Conservation (phyloP, 371 early-diverging fungal genomes). For the Entomophthora muscae region DNA sequence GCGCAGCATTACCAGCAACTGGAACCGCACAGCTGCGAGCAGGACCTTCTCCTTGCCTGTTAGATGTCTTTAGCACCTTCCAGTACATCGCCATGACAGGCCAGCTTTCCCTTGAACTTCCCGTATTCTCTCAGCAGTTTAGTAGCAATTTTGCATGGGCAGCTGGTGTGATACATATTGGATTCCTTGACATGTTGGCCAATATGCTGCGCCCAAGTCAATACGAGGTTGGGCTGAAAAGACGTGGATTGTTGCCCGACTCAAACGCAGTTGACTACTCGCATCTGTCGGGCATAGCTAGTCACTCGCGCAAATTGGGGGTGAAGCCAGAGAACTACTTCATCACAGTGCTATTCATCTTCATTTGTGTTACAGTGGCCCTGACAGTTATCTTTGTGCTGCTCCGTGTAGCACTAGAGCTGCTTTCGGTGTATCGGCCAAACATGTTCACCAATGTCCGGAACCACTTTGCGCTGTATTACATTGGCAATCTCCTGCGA, state of each 20-base stretch:
- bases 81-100: constrained; percentile 1
- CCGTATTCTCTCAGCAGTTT: background rate
- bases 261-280: background rate
- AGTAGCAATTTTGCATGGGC: constrained; percentile 6
- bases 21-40: background rate
- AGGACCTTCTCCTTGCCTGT: background rate
- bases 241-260: background rate
- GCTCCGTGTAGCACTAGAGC: constrained; percentile 2
- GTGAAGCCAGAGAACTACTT: constrained; percentile 8
- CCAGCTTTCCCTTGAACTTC: background rate
- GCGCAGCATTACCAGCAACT: background rate
- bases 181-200: background rate
- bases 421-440: background rate
- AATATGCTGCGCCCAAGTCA: background rate
- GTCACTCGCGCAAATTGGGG: background rate
- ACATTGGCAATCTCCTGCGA: constrained; percentile 5
- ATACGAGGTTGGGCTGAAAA: background rate
- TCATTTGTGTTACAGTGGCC: background rate
- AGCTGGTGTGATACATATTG: background rate
- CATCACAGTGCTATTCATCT: background rate
- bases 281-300: background rate
- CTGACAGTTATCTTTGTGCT: background rate
- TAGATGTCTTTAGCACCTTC: background rate
- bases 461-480: constrained; percentile 3
- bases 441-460: background rate